These are phyloP conservation scores for Geosmithia flava DNA, from an alignment of 2,329 filamentous ascomycete genomes.

Conservation along the genomic window DNA sequence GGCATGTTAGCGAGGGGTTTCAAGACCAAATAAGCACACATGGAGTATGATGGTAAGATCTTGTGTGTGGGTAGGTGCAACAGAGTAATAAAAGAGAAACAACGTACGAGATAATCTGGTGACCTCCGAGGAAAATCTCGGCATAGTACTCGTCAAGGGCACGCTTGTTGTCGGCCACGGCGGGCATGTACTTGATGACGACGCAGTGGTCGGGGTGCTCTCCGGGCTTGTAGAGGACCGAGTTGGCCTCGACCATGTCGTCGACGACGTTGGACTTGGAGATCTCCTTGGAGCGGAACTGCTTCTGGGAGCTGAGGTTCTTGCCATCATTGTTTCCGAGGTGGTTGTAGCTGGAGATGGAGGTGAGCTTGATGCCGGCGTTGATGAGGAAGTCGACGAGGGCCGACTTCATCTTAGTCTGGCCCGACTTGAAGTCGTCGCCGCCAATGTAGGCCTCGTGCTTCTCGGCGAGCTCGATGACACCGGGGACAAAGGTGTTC, in stretches of 20 bases:
- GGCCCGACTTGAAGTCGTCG: conserved; percentile 98
- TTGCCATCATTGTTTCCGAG: conserved; percentile 99
- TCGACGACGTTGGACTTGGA: conserved; percentile 99
- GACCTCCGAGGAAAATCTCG: conserved; percentile 97
- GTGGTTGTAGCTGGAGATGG: conserved; percentile 98
- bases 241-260: conserved; percentile 97
- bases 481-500: conserved; percentile 96
- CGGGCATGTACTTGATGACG: conserved; percentile 99
- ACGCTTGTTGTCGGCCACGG: conserved; percentile 97
- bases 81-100: too few species aligned
- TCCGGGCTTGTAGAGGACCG: conserved; percentile 75
- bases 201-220: conserved; percentile 98
- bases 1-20: too few species aligned
- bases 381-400: conserved; percentile 98
- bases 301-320: conserved; percentile 93
- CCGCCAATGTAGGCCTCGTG: conserved; percentile 87
- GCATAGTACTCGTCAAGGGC: conserved; percentile 98
- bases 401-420: conserved; percentile 99
- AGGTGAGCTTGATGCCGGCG: conserved; percentile 96
- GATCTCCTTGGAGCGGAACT: conserved; percentile 98
- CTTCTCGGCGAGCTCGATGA: conserved; percentile 76
- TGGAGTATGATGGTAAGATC: neutral
- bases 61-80: neutral
- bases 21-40: too few species aligned
- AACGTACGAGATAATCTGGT: conserved; percentile 85